Base-by-base conservation (phyloP, 1,139 yeast genomes). In the Suhomyces yuchorum region DNA sequence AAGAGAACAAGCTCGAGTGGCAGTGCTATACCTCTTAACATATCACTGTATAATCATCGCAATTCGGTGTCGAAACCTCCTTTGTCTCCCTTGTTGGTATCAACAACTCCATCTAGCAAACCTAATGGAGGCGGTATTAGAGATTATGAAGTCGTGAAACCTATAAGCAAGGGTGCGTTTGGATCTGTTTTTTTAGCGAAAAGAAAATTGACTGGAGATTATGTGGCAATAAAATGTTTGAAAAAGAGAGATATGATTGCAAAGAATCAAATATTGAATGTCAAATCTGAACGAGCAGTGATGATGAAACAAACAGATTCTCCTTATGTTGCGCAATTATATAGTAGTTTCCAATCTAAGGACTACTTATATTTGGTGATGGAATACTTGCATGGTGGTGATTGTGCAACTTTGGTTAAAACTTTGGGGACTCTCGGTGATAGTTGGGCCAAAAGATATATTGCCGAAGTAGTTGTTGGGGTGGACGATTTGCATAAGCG, bases 311-410 rank as follows among this genome's bases (percentile, higher is more conserved):
- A 95, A 61, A 82, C 96, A 2, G 96, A 91, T 56, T 87, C 95
- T 37, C 96, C 97, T 0, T 91, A 87, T 63, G 98, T 93, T 50
- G 98, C 97, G 1, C 92, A 87, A 60, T 73, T 95, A 36, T 89
- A 85, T 62, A 87, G 87, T 46, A 87, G 96, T 34, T 95, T 95
- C 63, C 99, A 95, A 68, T 88, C 91, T 50, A 82, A 82, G 48
- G 96, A 91, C 55, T 91, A 87, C 61, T 73, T 95, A 23, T 95
- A 89, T 61, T 73, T 95, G 56, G 99, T 95, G 2, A 93, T 95
- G 98, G 99, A 95, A 64, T 95, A 91, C 63, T 72, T 93, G 42
- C 90, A 88, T 57, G 99, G 99, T 36, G 99, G 99, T 24, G 99
- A 95, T 65, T 82, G 96, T 62, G 96, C 97, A 0, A 87, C 96